Base-by-base conservation (phyloP, 2,329 filamentous ascomycete genomes). In the Microdochium paspali region DNA sequence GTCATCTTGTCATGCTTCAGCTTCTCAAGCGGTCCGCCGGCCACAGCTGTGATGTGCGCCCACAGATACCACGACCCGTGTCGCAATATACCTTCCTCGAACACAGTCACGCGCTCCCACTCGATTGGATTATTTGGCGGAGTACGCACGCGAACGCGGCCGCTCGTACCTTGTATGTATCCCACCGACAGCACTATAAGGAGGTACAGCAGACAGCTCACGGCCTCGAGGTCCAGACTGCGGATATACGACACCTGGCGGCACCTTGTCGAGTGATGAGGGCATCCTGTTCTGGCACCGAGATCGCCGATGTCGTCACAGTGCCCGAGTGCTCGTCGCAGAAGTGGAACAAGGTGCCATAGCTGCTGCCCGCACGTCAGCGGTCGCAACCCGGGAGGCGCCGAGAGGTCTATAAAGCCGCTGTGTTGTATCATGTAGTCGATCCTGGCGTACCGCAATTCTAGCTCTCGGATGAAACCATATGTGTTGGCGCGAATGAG, bases 21-120 rank as follows among this genome's bases (percentile, higher is more conserved):
- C 12, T 42, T 18, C 3, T 20, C 9, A 45, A 54, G 28, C 18
- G 15, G 39, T 15, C 26, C 24, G 23, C 26, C 43, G 9, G 24
- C 48, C 6, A 23, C 10, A 1, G 2, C 49, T 3, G 23, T 18
- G 4, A 55, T 40, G 26, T 54, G 46, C 7, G 49, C 47, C 57
- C 56, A 56, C 2, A 58, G 24, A 24, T 58, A 60, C 59, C 59
- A 62, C 2, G 58, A 54, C 10, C 60, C 60, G 44, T 62, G 58
- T 0, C 60, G 55, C 7, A 62, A 46, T 9, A 58, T 32, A 20
- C 50, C 57, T 46, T 62, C 60, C 43, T 60, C 53, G 20, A 58
- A 55, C 7, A 58, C 42, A 1, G 47, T 52, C 15, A 49, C 49
- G 6, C 46, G 47, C 48, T 62, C 58, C 9, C 9, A 42, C 20